A percentile compares a stretch with the other conserved stretches of the same genome.
Conservation (phyloP, 139 green algal species). For the Protoeuglena noctilucae region DNA sequence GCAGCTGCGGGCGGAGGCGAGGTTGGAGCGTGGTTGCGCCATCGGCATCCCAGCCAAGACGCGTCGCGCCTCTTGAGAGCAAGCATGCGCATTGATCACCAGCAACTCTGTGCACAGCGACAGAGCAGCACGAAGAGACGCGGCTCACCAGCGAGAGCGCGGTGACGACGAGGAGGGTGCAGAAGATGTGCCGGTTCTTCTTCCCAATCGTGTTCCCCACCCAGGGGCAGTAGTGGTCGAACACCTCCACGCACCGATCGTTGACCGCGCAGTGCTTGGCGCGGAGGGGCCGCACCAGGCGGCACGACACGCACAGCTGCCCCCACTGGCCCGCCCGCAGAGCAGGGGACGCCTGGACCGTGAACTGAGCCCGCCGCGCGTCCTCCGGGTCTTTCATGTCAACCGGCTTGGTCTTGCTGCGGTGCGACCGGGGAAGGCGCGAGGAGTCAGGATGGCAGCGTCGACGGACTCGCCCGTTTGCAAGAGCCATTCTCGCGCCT, state of each 20-base stretch:
- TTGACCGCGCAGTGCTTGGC: slow-evolving; percentile 80
- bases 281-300: slow-evolving; percentile 72
- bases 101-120: background rate
- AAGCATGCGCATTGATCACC: background rate
- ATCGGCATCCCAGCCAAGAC: slow-evolving; percentile 11
- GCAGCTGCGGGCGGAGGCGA: background rate
- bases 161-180: slow-evolving; percentile 33
- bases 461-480: background rate
- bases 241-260: slow-evolving; percentile 66
- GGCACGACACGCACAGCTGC: slow-evolving; percentile 79
- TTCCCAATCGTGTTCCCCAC: slow-evolving; percentile 52
- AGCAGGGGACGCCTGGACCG: slow-evolving; percentile 34
- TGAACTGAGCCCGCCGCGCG: slow-evolving; percentile 6
- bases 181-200: slow-evolving; percentile 65
- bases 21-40: background rate
- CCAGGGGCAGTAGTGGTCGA: slow-evolving; percentile 98
- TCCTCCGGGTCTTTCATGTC: background rate
- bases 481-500: too few relatives aligned
- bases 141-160: slow-evolving; percentile 23
- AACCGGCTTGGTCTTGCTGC: too few relatives aligned
- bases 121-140: background rate
- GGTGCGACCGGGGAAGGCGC: too few relatives aligned
- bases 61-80: background rate
- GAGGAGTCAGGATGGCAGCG: too few relatives aligned
- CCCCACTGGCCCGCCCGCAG: slow-evolving; percentile 71